phyloP scores from a whole-genome alignment of 257 asterid species.

The Nicotiana tomentosiformis region DNA sequence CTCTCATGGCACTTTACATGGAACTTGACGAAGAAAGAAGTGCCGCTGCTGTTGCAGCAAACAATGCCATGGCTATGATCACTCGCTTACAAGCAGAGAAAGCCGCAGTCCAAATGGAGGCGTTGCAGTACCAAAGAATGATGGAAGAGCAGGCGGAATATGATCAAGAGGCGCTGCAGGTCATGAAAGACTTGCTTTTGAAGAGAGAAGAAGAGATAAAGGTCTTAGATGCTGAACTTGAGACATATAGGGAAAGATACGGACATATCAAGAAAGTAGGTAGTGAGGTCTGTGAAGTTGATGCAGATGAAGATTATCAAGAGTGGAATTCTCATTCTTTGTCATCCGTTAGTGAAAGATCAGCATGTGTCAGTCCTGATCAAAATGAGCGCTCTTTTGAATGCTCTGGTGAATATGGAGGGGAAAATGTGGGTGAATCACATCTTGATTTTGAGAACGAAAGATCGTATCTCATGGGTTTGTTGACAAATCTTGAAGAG shows the following conservation, averaged over 20 bases:
- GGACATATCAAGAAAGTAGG: constrained; percentile 45
- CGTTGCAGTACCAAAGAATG: constrained; percentile 88
- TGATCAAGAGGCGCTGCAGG: constrained; percentile 63
- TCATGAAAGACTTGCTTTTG: constrained; percentile 45
- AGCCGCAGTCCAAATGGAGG: constrained; percentile 97
- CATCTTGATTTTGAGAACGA: constrained; percentile 53
- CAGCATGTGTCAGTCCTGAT: constrained; percentile 34
- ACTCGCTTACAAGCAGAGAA: constrained; percentile 85
- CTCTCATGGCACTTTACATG: constrained; percentile 67
- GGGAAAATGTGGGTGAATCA: constrained; percentile 26
- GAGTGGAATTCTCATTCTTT: constrained; percentile 43
- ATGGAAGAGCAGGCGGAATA: constrained; percentile 95
- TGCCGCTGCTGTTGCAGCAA: constrained; percentile 85
- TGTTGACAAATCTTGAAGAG: constrained; percentile 43
- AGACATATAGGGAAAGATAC: constrained; percentile 42
- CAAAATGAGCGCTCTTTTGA: constrained; percentile 19
- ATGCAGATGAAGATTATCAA: constrained; percentile 57
- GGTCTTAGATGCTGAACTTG: constrained; percentile 54
- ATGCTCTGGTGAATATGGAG: constrained; percentile 16
- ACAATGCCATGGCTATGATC: constrained; percentile 97
- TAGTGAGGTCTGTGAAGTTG: constrained; percentile 60
- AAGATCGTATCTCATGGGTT: constrained; percentile 35
- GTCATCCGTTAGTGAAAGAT: constrained; percentile 35
- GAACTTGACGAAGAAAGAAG: constrained; percentile 87
- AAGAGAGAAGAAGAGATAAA: constrained; percentile 60